These are phyloP conservation scores for Aspergillus puulaauensis DNA, from an alignment of 2,329 filamentous ascomycete species.

Conservation along the genomic window DNA sequence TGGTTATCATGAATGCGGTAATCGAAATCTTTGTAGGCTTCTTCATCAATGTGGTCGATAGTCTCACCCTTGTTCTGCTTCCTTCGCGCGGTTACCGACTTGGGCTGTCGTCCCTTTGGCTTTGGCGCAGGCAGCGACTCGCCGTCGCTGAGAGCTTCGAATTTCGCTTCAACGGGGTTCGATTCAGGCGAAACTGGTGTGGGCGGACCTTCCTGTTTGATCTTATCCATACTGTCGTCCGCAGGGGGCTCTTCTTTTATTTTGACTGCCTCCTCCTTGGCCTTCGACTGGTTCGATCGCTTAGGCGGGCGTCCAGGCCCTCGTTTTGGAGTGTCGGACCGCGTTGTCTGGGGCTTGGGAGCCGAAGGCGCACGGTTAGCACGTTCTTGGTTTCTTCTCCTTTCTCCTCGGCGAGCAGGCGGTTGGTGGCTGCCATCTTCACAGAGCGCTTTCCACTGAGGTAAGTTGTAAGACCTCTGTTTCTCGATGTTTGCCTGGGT, in stretches of 20 bases:
- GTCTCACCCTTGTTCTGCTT: slow-evolving; percentile 81
- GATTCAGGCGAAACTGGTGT: slow-evolving; percentile 55
- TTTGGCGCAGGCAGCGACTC: slow-evolving; percentile 43
- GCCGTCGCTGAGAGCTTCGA: slow-evolving; percentile 52
- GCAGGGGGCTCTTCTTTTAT: slow-evolving; percentile 38
- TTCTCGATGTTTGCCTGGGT: slow-evolving; percentile 97
- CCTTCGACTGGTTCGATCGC: slow-evolving; percentile 36
- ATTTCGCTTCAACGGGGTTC: slow-evolving; percentile 55
- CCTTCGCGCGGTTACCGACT: slow-evolving; percentile 79
- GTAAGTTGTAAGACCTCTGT: slow-evolving; percentile 91
- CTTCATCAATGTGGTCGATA: slow-evolving; percentile 80
- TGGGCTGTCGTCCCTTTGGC: slow-evolving; percentile 57
- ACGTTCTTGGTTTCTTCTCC: slow-evolving; percentile 51
- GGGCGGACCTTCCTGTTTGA: slow-evolving; percentile 48
- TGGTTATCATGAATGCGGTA: slow-evolving; percentile 81
- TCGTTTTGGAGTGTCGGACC: slow-evolving; percentile 48
- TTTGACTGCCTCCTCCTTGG: slow-evolving; percentile 40
- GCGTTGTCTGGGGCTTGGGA: slow-evolving; percentile 32
- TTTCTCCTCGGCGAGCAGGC: slow-evolving; percentile 76
- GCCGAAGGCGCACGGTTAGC: slow-evolving; percentile 38
- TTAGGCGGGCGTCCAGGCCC: slow-evolving; percentile 42
- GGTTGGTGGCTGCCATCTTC: slow-evolving; percentile 96
- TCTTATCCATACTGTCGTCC: slow-evolving; percentile 38
- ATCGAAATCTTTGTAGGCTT: slow-evolving; percentile 85
- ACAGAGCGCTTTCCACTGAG: slow-evolving; percentile 91